Conservation (phyloP, 257 asterid genomes). For the Jacaranda copaia region DNA sequence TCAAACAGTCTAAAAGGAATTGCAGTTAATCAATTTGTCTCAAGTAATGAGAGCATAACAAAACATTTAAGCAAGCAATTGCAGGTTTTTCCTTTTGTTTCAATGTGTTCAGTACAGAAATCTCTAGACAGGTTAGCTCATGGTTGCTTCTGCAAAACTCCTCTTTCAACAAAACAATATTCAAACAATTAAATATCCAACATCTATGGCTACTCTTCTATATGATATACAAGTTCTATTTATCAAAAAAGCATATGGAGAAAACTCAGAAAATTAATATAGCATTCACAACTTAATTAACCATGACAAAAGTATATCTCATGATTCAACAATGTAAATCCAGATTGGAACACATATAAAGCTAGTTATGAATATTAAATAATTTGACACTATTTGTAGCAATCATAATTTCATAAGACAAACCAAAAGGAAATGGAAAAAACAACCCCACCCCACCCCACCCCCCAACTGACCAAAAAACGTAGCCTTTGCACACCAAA, state of each 20-base stretch:
- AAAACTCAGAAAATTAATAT: neutral
- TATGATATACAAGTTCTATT: neutral
- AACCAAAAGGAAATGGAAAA: no score
- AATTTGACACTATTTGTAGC: neutral
- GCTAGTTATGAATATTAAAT: neutral
- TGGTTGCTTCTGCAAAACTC: neutral
- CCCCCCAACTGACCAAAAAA: no score
- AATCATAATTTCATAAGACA: neutral
- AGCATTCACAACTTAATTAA: constrained; percentile 3
- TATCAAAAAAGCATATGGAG: neutral
- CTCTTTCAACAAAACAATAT: neutral
- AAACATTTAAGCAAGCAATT: constrained; percentile 7
- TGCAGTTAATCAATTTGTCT: neutral
- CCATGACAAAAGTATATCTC: neutral
- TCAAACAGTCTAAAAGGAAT: neutral
- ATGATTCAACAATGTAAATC: constrained; percentile 16
- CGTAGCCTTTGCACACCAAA: no score
- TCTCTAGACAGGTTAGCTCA: neutral
- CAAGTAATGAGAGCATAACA: neutral
- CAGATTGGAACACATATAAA: neutral
- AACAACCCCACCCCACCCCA: no score
- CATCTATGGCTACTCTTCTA: constrained; percentile 5
- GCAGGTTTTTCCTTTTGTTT: neutral
- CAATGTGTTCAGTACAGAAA: neutral
- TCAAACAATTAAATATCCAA: neutral